Conservation (phyloP, 2,329 filamentous ascomycete genomes). For the Phyllosticta capitalensis region DNA sequence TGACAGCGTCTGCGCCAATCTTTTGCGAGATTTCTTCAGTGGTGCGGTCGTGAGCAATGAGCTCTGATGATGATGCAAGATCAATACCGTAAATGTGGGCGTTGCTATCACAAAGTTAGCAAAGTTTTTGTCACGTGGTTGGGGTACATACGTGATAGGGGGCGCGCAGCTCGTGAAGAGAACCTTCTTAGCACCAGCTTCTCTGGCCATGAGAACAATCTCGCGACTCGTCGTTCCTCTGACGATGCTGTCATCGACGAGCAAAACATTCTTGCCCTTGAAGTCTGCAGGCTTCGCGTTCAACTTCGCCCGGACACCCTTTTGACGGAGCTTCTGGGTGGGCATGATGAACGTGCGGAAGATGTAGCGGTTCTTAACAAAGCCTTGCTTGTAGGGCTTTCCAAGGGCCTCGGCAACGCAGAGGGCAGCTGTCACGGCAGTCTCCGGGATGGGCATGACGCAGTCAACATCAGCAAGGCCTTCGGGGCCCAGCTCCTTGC, state of each 20-base stretch:
- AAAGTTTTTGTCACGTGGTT: neutral
- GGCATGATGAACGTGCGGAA: conserved; percentile 85
- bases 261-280: conserved; percentile 63
- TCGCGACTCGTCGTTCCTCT: conserved; percentile 73
- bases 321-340: conserved; percentile 68
- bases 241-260: conserved; percentile 88
- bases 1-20: conserved; percentile 66
- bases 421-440: conserved; percentile 70
- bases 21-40: conserved; percentile 52
- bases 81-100: conserved; percentile 83
- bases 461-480: conserved; percentile 68
- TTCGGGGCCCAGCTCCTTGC: conserved; percentile 56
- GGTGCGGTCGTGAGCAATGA: conserved; percentile 61
- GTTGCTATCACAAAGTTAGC: conserved; percentile 35
- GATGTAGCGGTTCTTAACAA: conserved; percentile 84
- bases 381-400: conserved; percentile 70
- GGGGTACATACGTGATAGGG: conserved; percentile 51
- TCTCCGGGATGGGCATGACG: conserved; percentile 77
- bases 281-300: conserved; percentile 83
- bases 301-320: conserved; percentile 81
- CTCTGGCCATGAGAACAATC: conserved; percentile 74
- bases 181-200: conserved; percentile 72
- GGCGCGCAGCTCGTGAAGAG: conserved; percentile 78
- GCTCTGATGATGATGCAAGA: conserved; percentile 59
- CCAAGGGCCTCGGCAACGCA: conserved; percentile 64